Evolutionary conservation across 2,329 filamentous ascomycete genomes (phyloP), one percentile per base, ranked within the genome.

Genomic region (Talaromyces sp.): DNA sequence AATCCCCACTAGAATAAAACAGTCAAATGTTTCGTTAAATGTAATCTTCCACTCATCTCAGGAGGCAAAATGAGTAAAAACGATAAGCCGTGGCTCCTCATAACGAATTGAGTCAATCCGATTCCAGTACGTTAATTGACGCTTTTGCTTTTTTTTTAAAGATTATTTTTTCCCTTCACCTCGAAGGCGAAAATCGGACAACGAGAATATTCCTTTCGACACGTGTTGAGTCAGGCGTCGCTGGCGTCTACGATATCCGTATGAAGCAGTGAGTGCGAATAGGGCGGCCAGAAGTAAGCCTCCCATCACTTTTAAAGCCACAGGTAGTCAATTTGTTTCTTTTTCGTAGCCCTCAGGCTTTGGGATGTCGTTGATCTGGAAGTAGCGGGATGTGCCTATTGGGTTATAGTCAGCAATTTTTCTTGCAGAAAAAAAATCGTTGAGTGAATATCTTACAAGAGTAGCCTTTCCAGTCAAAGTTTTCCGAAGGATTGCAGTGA

Each of bases 391-490:
- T 57, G 93, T 97, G 80, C 90, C 90, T 93, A 63, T n/a, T 7
- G 65, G 38, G 41, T 51, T 50, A 38, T 5, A 19, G 9, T 52
- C 48, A 38, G 6, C 21, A 6, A 43, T 19, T 3, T 19, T 14
- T 27, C 21, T 29, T 19, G n/a, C 21, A 27, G n/a, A 1, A 58
- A 27, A 1, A 58, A 27, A 11, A 17, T 21, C 26, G 38, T 5
- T 46, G 27, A 11, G 32, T 27, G 21, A 19, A 21, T 24, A 63
- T 81, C 90, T 81, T 85, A 95, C 92, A 97, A 74, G 91, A 96
- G 75, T 97, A 97, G 57, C 90, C 90, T 77, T 96, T 97, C 95
- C 95, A 99, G 78, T 99, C 94, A 81, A 99, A 99, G 81, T 99
- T 99, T 62, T 97, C 90, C 70, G 88, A 88, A 8, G 94, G 93